Conservation (phyloP, 148 eudicot species). For the Amaranthus palmeri region DNA sequence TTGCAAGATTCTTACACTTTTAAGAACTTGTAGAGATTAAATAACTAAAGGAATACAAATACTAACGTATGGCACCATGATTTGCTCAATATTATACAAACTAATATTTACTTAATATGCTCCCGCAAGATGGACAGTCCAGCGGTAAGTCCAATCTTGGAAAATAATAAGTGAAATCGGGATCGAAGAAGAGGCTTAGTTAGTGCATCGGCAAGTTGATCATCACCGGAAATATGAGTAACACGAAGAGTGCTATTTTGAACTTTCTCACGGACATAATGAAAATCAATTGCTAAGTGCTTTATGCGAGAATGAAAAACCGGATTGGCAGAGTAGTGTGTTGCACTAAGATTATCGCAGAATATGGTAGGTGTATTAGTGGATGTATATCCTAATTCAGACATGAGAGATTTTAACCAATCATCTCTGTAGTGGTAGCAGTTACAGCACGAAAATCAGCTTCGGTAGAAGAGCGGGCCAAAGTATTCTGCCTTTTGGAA, state of each 20-base stretch:
- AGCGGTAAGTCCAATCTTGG: background rate
- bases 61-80: too few species aligned
- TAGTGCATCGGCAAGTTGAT: background rate
- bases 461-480: background rate
- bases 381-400: background rate
- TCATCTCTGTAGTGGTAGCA: background rate
- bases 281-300: background rate
- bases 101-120: too few species aligned
- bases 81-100: too few species aligned
- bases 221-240: background rate
- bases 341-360: background rate
- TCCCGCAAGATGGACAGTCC: background rate
- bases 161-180: background rate
- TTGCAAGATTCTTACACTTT: too few species aligned
- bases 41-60: too few species aligned
- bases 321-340: background rate
- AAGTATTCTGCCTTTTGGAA: background rate
- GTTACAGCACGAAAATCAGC: background rate
- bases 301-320: slow-evolving; percentile 1
- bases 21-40: too few species aligned
- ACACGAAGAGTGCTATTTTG: background rate
- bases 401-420: background rate
- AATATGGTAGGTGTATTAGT: background rate
- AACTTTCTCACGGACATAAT: background rate
- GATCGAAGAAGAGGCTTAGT: background rate